Conservation (phyloP, 352 stramenopile genomes). For the Phytophthora sojae region DNA sequence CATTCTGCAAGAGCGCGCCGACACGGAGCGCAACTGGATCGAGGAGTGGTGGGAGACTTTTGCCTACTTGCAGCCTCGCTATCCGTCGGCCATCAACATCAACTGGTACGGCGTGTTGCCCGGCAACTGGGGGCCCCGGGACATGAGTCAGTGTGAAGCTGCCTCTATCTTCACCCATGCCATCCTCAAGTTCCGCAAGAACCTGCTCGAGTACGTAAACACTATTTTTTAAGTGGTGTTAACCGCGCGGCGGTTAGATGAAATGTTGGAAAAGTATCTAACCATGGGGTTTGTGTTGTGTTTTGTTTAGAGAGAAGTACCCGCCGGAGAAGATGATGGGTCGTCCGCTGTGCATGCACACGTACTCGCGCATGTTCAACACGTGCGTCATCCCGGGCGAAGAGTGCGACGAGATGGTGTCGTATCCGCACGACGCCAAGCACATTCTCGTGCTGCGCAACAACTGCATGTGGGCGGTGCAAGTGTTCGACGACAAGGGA, state of each 20-base stretch:
- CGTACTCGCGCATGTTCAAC: slow-evolving; percentile 97
- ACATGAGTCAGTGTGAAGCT: slow-evolving; percentile 93
- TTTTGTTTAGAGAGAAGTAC: slow-evolving; percentile 81
- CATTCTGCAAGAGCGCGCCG: slow-evolving; percentile 86
- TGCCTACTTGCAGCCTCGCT: slow-evolving; percentile 95
- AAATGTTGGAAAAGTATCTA: not conserved
- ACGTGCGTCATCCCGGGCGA: slow-evolving; percentile 95
- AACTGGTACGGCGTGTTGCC: slow-evolving; percentile 98
- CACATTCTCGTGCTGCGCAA: slow-evolving; percentile 95
- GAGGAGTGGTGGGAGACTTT: slow-evolving; percentile 98
- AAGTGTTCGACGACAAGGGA: slow-evolving; percentile 81
- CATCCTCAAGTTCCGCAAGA: slow-evolving; percentile 93
- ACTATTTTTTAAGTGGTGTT: not conserved
- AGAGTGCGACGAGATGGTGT: slow-evolving; percentile 86
- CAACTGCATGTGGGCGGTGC: slow-evolving; percentile 90
- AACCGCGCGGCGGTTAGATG: not conserved
- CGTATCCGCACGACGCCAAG: slow-evolving; percentile 90
- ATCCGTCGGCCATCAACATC: slow-evolving; percentile 97
- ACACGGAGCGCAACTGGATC: slow-evolving; percentile 89
- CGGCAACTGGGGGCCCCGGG: slow-evolving; percentile 91
- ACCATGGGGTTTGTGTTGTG: not conserved
- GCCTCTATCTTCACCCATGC: slow-evolving; percentile 87
- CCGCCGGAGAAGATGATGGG: slow-evolving; percentile 94
- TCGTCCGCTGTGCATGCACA: slow-evolving; percentile 93
- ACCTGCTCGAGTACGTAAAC: slow-evolving; percentile 81